phyloP scores from a whole-genome alignment of 768 basidiomycete species.

The Pulveroboletus frians region DNA sequence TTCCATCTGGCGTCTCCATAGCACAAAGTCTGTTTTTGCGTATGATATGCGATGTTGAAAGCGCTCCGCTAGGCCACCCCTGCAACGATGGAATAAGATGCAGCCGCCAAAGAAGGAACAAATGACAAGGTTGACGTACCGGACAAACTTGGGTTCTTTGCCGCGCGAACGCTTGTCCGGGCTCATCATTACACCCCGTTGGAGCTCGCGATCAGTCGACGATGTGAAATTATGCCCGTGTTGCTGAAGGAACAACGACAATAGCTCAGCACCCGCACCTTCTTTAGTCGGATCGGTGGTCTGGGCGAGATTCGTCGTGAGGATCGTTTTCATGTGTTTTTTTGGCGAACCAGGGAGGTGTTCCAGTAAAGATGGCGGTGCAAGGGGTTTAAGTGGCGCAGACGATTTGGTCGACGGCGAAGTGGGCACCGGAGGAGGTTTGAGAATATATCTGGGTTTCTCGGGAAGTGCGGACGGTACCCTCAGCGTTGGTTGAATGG shows the following conservation, averaged over 20 bases:
- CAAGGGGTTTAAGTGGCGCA: constrained; percentile 21
- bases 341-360: constrained; percentile 18
- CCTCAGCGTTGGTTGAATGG: constrained; percentile 7
- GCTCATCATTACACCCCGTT: constrained; percentile 53
- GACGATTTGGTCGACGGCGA: constrained; percentile 8
- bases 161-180: constrained; percentile 48
- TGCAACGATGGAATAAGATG: constrained; percentile 15
- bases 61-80: constrained; percentile 54
- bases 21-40: constrained; percentile 39
- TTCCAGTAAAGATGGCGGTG: constrained; percentile 26
- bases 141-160: constrained; percentile 41
- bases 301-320: constrained; percentile 47
- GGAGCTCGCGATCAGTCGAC: constrained; percentile 33
- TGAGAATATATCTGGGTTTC: constrained; percentile 23
- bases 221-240: constrained; percentile 35
- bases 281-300: constrained; percentile 51
- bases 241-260: constrained; percentile 50
- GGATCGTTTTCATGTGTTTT: constrained; percentile 45
- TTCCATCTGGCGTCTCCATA: constrained; percentile 52
- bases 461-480: constrained; percentile 6
- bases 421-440: constrained; percentile 25
- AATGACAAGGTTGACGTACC: constrained; percentile 33
- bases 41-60: constrained; percentile 41
- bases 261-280: constrained; percentile 43
- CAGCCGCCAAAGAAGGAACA: too few species aligned